These are phyloP conservation scores for Dactylonectria macrodidyma DNA, from an alignment of 2,329 filamentous ascomycete species.

Conservation along the genomic window DNA sequence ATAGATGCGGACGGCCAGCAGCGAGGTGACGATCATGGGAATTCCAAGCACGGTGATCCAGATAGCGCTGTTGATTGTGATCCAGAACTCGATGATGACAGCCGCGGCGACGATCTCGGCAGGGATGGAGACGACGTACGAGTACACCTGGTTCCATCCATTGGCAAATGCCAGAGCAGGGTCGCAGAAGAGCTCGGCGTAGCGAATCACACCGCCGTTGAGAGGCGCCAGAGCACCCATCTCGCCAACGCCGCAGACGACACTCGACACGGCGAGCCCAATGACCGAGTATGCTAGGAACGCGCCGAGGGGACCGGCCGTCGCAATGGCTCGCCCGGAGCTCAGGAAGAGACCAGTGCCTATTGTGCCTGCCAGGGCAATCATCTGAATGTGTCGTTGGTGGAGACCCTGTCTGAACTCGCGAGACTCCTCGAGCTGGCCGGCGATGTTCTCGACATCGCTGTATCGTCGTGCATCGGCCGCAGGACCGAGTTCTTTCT, in stretches of 20 bases:
- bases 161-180: slow-evolving; percentile 67
- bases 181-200: slow-evolving; percentile 73
- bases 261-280: slow-evolving; percentile 62
- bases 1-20: slow-evolving; percentile 72
- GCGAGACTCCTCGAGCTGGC: slow-evolving; percentile 3
- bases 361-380: slow-evolving; percentile 63
- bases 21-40: slow-evolving; percentile 64
- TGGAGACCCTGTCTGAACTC: slow-evolving; percentile 15
- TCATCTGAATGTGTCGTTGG: slow-evolving; percentile 65
- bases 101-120: slow-evolving; percentile 69
- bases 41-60: slow-evolving; percentile 72
- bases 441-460: slow-evolving; percentile 1
- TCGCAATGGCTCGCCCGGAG: slow-evolving; percentile 70
- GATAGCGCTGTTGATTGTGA: slow-evolving; percentile 64
- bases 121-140: slow-evolving; percentile 65
- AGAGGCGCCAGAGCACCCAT: slow-evolving; percentile 72
- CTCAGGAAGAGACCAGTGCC: slow-evolving; percentile 79
- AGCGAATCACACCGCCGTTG: slow-evolving; percentile 75
- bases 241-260: slow-evolving; percentile 73
- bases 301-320: slow-evolving; percentile 32
- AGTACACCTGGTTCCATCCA: slow-evolving; percentile 68
- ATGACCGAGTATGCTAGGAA: slow-evolving; percentile 69
- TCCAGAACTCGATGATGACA: slow-evolving; percentile 64
- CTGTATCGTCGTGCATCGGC: background rate
- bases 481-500: background rate